Evolutionary conservation across 2,329 filamentous ascomycete genomes (phyloP).

Genomic region (Neobulgaria alba): DNA sequence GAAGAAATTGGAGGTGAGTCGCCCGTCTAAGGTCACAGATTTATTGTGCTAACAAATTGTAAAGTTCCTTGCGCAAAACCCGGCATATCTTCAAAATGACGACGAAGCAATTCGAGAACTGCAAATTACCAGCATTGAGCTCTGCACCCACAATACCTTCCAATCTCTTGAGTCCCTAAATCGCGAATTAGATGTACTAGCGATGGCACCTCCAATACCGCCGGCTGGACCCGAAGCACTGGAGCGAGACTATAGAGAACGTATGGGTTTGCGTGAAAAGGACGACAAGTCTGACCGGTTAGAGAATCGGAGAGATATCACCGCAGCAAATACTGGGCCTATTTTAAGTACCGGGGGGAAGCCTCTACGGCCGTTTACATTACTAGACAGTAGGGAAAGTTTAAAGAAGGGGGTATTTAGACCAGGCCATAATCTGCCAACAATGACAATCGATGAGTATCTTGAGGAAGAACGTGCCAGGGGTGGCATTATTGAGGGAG

Average conservation of each 20-base stretch:
- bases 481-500: constrained; percentile 86
- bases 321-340: constrained; percentile 50
- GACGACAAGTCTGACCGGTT: constrained; percentile 60
- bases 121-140: constrained; percentile 65
- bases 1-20: constrained; percentile 63
- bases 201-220: constrained; percentile 54
- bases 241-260: constrained; percentile 38
- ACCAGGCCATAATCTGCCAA: constrained; percentile 85
- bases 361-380: constrained; percentile 83
- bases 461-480: constrained; percentile 79
- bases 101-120: constrained; percentile 76
- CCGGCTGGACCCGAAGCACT: constrained; percentile 36
- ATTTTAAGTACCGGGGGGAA: constrained; percentile 72
- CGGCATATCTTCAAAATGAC: constrained; percentile 58
- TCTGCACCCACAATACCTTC: constrained; percentile 72
- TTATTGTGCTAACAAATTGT: constrained; percentile 19
- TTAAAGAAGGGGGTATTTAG: constrained; percentile 76
- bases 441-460: constrained; percentile 98
- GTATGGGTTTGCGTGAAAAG: constrained; percentile 30
- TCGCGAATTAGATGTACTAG: constrained; percentile 75
- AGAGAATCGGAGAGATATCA: constrained; percentile 52
- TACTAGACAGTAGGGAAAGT: constrained; percentile 68
- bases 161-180: constrained; percentile 80
- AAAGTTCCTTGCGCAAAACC: constrained; percentile 51
- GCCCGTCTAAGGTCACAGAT: constrained; percentile 19